phyloP scores from a whole-genome alignment of 768 basidiomycete species.

The Kwoniella pini region DNA sequence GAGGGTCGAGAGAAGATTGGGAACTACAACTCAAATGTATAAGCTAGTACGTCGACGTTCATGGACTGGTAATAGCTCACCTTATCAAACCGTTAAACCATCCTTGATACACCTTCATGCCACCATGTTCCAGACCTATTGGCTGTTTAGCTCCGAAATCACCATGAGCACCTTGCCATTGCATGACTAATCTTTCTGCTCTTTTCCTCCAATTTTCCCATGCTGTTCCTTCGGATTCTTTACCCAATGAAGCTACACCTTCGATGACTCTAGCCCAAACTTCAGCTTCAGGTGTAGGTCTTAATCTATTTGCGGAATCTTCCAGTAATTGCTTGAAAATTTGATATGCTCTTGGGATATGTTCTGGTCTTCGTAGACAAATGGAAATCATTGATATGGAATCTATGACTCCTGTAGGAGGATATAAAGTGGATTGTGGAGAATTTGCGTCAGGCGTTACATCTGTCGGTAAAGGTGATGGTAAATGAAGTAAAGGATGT shows the following conservation, averaged over 20 bases:
- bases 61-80: slow-evolving; percentile 28
- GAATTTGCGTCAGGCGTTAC: slow-evolving; percentile 13
- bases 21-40: slow-evolving; percentile 25
- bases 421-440: slow-evolving; percentile 39
- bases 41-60: slow-evolving; percentile 1
- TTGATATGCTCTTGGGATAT: slow-evolving; percentile 46
- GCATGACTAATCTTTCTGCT: slow-evolving; percentile 60
- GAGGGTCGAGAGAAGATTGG: slow-evolving; percentile 26
- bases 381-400: slow-evolving; percentile 49
- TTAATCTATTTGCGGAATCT: slow-evolving; percentile 25
- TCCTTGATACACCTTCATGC: slow-evolving; percentile 49
- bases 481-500: slow-evolving; percentile 23
- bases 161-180: slow-evolving; percentile 35
- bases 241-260: slow-evolving; percentile 32
- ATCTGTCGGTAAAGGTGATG: slow-evolving; percentile 35
- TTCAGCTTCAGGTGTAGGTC: slow-evolving; percentile 36
- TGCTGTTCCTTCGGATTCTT: slow-evolving; percentile 55
- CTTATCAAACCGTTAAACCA: slow-evolving; percentile 45
- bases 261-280: slow-evolving; percentile 49
- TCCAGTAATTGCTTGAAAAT: slow-evolving; percentile 48
- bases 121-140: slow-evolving; percentile 30
- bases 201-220: slow-evolving; percentile 65
- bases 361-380: slow-evolving; percentile 47
- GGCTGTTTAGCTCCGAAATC: slow-evolving; percentile 14
- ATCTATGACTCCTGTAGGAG: slow-evolving; percentile 47